Evolutionary conservation across 2,329 filamentous ascomycete species (phyloP).

Genomic region (Epichloe gansuensis): DNA sequence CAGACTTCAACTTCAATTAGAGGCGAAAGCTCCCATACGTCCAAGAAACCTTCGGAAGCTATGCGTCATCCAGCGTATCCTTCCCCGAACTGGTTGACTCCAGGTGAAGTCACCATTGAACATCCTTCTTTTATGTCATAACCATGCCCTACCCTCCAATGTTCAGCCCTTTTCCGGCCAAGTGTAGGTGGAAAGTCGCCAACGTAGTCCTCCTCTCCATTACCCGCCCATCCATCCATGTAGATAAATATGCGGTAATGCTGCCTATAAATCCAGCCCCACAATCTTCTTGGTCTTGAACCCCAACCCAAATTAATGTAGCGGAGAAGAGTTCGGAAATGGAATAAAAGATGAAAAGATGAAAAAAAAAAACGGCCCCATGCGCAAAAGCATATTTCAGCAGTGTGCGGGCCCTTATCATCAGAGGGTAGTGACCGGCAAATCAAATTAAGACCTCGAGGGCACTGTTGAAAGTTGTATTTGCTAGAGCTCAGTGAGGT

Average conservation of each 20-base stretch:
- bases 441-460: neutral
- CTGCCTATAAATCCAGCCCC: neutral
- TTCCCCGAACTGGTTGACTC: neutral
- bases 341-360: neutral
- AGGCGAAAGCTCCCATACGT: neutral
- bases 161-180: neutral
- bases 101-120: neutral
- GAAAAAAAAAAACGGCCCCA: neutral
- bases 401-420: neutral
- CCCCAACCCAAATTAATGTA: neutral
- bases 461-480: neutral
- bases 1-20: neutral
- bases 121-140: neutral
- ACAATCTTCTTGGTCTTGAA: neutral
- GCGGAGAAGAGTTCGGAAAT: neutral
- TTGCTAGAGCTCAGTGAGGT: neutral
- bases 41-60: neutral
- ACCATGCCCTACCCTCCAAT: neutral
- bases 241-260: conserved; percentile 1
- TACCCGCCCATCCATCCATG: neutral
- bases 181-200: neutral
- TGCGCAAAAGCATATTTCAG: neutral
- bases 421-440: neutral
- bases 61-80: neutral
- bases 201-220: neutral